Base-by-base conservation (phyloP, 2,329 filamentous ascomycete species). In the Colletotrichum siamense region DNA sequence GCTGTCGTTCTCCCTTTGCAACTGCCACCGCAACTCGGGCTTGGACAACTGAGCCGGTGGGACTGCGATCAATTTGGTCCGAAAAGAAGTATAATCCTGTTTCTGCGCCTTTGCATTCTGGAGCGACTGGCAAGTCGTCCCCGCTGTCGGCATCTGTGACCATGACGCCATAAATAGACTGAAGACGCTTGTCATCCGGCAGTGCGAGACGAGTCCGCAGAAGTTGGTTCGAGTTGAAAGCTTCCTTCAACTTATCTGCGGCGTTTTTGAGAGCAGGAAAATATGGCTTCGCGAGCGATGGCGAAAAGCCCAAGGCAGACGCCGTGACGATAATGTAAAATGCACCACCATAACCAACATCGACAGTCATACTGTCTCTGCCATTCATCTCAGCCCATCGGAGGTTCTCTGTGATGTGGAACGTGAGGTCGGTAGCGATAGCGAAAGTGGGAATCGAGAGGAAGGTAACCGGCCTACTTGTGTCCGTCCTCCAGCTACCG, bases 51-150 rank as follows among this genome's bases (percentile, higher is more conserved):
- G 74, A 76, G 0, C 74, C 74, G 0, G 70, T 76, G 5, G 74
- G 74, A 30, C 70, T 74, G 6, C 74, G 74, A 8, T 76, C 88
- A 57, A 90, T 84, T 76, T 89, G 84, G 32, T 88, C 84, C 0
- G 86, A 86, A 75, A 88, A 86, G 80, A 85, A 86, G 78, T 86
- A 88, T 1, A 88, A 75, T 0, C 87, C 87, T 1, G 84, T 85
- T 76, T 89, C 88, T 10, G 82, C 80, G 8, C 82, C 82, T 6
- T 69, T 66, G 5, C 80, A 79, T 7, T 70, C 79, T 8, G 68
- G 75, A 3, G 30, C 26, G 1, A 30, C 4, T 28, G 63, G 15
- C 78, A 73, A 6, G 73, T 64, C 22, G 76, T 86, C 81, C 3
- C 83, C 82, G 16, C 44, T 61, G 1, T 30, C 70, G 3, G 59